A percentile compares a stretch with the other conserved stretches of the same genome.
Conservation (phyloP, 176 grass and related monocot species). For the Lolium multiflorum region DNA sequence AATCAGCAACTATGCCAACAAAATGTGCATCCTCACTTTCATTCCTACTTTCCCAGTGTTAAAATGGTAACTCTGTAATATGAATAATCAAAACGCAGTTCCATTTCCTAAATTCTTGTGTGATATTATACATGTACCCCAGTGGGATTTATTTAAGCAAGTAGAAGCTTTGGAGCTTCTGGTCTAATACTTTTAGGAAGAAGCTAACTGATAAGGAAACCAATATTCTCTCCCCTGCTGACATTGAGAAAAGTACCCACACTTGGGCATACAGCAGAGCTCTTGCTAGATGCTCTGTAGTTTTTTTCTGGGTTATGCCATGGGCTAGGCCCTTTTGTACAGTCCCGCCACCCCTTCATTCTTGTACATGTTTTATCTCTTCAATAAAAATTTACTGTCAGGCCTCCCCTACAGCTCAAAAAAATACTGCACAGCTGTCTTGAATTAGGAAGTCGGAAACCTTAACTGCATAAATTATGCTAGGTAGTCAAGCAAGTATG, state of each 20-base stretch:
- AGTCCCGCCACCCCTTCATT: no score
- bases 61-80: constrained; percentile 2
- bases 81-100: not conserved
- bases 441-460: not conserved
- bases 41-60: constrained; percentile 8
- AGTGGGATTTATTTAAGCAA: not conserved
- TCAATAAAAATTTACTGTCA: no score
- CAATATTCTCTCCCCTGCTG: not conserved
- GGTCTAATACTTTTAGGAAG: not conserved
- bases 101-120: not conserved
- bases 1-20: not conserved
- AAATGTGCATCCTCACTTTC: constrained; percentile 13
- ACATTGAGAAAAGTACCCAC: not conserved
- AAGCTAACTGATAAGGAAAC: not conserved
- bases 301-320: no score
- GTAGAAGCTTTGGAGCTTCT: constrained; percentile 1
- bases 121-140: not conserved
- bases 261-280: no score
- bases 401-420: no score
- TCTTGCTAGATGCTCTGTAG: no score
- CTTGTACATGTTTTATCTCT: no score
- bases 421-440: not conserved
- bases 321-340: no score
- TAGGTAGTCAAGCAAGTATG: not conserved
- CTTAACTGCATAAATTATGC: not conserved